Conservation (phyloP, 2,329 filamentous ascomycete genomes). For the Phyllosticta paracitricarpa region DNA sequence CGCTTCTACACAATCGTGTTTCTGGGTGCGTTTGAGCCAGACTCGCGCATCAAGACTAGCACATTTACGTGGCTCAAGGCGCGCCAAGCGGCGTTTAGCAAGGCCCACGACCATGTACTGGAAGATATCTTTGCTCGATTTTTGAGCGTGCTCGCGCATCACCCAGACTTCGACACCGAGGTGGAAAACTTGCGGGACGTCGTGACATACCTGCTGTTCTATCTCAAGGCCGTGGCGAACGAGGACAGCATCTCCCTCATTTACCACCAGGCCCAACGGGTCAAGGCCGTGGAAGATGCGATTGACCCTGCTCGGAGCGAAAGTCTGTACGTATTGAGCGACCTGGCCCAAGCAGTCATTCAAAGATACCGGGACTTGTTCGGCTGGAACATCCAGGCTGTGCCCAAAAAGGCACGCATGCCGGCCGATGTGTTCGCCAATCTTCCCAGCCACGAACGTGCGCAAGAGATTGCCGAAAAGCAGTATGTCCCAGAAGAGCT, state of each 20-base stretch:
- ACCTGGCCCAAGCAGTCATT: slow-evolving; percentile 74
- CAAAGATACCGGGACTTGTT: slow-evolving; percentile 78
- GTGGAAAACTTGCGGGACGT: slow-evolving; percentile 67
- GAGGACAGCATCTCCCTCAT: slow-evolving; percentile 83
- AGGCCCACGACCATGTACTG: slow-evolving; percentile 50
- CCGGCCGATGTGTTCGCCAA: slow-evolving; percentile 69
- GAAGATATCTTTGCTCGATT: slow-evolving; percentile 75
- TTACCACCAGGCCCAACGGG: slow-evolving; percentile 81
- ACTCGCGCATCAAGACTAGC: slow-evolving; percentile 58
- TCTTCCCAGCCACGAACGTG: slow-evolving; percentile 65
- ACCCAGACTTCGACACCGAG: slow-evolving; percentile 66
- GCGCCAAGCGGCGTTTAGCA: slow-evolving; percentile 56
- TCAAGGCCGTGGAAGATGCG: slow-evolving; percentile 81
- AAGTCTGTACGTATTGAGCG: slow-evolving; percentile 75
- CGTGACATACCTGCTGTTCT: slow-evolving; percentile 82
- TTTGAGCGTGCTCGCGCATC: slow-evolving; percentile 81
- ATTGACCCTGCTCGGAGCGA: slow-evolving; percentile 49
- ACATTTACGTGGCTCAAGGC: slow-evolving; percentile 85
- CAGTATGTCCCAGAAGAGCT: slow-evolving; percentile 68
- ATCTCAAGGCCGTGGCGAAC: slow-evolving; percentile 69
- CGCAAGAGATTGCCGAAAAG: slow-evolving; percentile 78
- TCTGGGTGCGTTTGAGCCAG: slow-evolving; percentile 82
- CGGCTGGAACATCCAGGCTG: slow-evolving; percentile 77
- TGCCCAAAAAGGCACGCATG: slow-evolving; percentile 68
- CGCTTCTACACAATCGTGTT: slow-evolving; percentile 89